These are phyloP conservation scores for Lignosus rhinocerotis DNA, from an alignment of 1,284 basidiomycete species.

Conservation along the genomic window DNA sequence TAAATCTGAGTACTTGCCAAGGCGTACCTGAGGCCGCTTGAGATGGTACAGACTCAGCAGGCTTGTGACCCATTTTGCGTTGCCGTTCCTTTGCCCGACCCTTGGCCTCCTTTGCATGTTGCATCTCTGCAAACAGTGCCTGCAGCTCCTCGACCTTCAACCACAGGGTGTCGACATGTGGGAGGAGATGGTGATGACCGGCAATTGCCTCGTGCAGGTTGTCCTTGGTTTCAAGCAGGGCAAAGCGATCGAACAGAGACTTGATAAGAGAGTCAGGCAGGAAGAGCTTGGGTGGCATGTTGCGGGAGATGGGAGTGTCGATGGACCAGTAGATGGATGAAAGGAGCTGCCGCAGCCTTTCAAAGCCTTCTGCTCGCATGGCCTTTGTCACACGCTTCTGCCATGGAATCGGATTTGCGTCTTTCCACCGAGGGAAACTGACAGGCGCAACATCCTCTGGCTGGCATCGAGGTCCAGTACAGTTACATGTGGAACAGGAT, in stretches of 20 bases:
- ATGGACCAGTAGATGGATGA: not conserved
- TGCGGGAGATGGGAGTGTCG: not conserved
- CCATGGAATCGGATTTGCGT: not conserved
- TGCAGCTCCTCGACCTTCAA: not conserved
- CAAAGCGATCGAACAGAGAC: not conserved
- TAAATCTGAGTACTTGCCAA: no score
- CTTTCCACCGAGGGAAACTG: not conserved
- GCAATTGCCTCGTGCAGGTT: not conserved
- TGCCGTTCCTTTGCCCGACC: no score
- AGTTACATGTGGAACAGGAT: not conserved
- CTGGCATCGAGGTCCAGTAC: not conserved
- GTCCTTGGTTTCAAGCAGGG: not conserved
- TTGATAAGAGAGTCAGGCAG: constrained; percentile 17
- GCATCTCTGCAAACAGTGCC: not conserved
- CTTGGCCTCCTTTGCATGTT: not conserved
- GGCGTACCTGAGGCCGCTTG: not conserved
- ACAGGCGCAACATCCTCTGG: not conserved
- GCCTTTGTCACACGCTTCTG: not conserved
- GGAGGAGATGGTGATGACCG: not conserved
- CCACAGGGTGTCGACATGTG: not conserved
- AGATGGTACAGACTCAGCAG: no score
- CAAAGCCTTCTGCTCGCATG: not conserved
- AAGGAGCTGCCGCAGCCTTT: not conserved
- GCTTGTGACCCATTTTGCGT: no score
- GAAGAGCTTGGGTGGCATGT: not conserved